Evolutionary conservation across 768 basidiomycete genomes (phyloP).

Genomic region (Goffeauzyma gilvescens): DNA sequence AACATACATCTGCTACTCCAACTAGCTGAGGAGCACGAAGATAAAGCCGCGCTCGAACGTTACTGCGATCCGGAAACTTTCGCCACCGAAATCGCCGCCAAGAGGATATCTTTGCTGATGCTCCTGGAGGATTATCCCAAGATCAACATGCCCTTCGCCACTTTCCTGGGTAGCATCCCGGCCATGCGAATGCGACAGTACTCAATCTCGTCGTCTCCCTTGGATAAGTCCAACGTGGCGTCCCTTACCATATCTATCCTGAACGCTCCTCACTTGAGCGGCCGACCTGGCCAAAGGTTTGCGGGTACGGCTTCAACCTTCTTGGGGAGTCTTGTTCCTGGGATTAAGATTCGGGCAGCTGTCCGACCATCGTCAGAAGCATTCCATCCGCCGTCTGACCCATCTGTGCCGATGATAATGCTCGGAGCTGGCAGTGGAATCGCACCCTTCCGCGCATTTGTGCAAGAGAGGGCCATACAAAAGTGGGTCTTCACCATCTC

Average conservation of each 20-base stretch:
- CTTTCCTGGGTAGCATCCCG: constrained; percentile 36
- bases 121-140: constrained; percentile 34
- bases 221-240: constrained; percentile 35
- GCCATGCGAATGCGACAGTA: constrained; percentile 39
- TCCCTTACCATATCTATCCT: constrained; percentile 39
- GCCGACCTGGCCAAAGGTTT: constrained; percentile 30
- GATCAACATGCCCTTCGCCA: constrained; percentile 33
- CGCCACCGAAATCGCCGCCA: constrained; percentile 30
- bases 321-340: constrained; percentile 34
- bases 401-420: constrained; percentile 35
- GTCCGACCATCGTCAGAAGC: constrained; percentile 34
- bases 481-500: constrained; percentile 15
- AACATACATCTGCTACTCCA: constrained; percentile 33
- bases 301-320: constrained; percentile 39
- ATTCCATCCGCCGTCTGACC: constrained; percentile 38
- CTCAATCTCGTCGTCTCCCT: constrained; percentile 39
- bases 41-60: constrained; percentile 27
- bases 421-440: constrained; percentile 39
- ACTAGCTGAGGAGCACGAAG: constrained; percentile 16
- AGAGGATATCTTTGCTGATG: constrained; percentile 35
- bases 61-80: constrained; percentile 26
- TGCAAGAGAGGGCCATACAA: constrained; percentile 39
- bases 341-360: constrained; percentile 35
- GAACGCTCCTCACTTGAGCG: constrained; percentile 33
- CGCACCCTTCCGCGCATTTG: constrained; percentile 40